Conservation (phyloP, 2,329 filamentous ascomycete genomes). For the Colletotrichum sp. region DNA sequence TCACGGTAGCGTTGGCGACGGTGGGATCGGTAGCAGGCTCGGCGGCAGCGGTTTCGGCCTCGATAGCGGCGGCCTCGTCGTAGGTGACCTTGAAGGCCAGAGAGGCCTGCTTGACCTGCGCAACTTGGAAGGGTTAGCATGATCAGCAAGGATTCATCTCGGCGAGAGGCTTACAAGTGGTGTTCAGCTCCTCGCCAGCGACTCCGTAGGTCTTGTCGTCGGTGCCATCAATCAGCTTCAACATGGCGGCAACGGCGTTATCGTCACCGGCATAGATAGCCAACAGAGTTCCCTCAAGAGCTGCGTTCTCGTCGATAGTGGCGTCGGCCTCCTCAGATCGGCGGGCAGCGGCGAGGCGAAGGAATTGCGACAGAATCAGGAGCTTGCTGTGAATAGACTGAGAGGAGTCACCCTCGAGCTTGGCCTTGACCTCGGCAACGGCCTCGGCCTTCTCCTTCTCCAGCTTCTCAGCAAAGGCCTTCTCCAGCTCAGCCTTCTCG, state of each 20-base stretch:
- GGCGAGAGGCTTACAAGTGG: constrained; percentile 68
- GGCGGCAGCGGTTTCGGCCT: constrained; percentile 28
- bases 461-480: constrained; percentile 54
- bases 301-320: constrained; percentile 74
- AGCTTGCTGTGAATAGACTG: constrained; percentile 69
- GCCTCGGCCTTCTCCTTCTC: constrained; percentile 61
- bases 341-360: constrained; percentile 79
- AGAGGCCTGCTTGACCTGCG: constrained; percentile 47
- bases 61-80: constrained; percentile 27
- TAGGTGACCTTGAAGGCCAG: constrained; percentile 58
- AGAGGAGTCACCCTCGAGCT: constrained; percentile 55
- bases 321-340: constrained; percentile 72
- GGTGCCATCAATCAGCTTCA: constrained; percentile 77
- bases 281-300: constrained; percentile 80
- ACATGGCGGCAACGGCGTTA: constrained; percentile 73
- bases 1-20: constrained; percentile 68
- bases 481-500: constrained; percentile 66
- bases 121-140: constrained; percentile 46
- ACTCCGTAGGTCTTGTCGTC: constrained; percentile 71
- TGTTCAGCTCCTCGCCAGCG: constrained; percentile 66
- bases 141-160: not conserved
- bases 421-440: constrained; percentile 57
- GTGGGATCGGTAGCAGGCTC: constrained; percentile 65
- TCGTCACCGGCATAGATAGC: constrained; percentile 82
- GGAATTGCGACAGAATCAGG: constrained; percentile 77